phyloP scores from a whole-genome alignment of 2,329 filamentous ascomycete species.

The Xylogone sp. region DNA sequence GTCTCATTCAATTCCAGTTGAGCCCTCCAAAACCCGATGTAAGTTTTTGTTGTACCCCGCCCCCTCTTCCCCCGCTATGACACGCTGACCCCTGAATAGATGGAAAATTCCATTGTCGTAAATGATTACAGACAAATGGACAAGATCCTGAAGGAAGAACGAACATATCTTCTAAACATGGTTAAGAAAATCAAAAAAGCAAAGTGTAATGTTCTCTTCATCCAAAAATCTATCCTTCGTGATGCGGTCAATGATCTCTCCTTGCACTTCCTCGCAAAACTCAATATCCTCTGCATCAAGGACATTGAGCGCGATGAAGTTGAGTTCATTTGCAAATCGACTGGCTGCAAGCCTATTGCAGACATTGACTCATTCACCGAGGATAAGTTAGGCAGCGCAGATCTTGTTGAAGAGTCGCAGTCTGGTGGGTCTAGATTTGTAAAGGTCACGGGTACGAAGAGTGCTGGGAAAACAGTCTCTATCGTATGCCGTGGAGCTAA shows the following conservation, averaged over 20 bases:
- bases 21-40: constrained; percentile 97
- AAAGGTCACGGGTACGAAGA: constrained; percentile 89
- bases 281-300: constrained; percentile 93
- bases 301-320: constrained; percentile 98
- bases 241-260: constrained; percentile 98
- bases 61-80: not conserved
- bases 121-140: constrained; percentile 99
- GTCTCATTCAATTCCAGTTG: constrained; percentile 96
- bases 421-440: constrained; percentile 86
- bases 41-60: constrained; percentile 29
- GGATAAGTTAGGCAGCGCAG: constrained; percentile 92
- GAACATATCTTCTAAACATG: constrained; percentile 95
- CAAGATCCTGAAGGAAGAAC: constrained; percentile 99
- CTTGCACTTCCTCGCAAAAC: constrained; percentile 94
- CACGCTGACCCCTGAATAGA: constrained; percentile 46
- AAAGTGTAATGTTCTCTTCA: constrained; percentile 97
- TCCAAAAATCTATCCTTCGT: constrained; percentile 96
- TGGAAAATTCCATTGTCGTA: constrained; percentile 99
- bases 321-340: constrained; percentile 98
- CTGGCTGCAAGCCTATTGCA: constrained; percentile 97
- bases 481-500: constrained; percentile 95
- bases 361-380: constrained; percentile 98
- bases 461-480: constrained; percentile 82
- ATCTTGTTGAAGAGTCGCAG: constrained; percentile 89
- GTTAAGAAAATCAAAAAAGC: constrained; percentile 99